A percentile compares a stretch with the other conserved stretches of the same genome.
These are phyloP conservation scores for Pezicula carpinea DNA, from an alignment of 2,329 filamentous ascomycete species.

Conservation along the genomic window DNA sequence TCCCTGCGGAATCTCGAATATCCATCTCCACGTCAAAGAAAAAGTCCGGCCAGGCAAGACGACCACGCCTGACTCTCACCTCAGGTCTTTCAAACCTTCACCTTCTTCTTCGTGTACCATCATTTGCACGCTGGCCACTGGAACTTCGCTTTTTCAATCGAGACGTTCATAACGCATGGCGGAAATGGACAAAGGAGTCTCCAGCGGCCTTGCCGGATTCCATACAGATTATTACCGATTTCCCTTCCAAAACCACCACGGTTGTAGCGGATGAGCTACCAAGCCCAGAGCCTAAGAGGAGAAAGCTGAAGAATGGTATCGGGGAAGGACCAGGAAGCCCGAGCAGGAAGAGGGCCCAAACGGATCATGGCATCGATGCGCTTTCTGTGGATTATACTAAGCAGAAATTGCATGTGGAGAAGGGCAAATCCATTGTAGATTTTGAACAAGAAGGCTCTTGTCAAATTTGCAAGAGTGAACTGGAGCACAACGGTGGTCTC, in stretches of 20 bases:
- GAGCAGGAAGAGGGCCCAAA: slow-evolving; percentile 7
- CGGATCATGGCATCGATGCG: slow-evolving; percentile 45
- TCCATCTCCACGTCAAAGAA: slow-evolving; percentile 46
- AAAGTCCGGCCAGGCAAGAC: slow-evolving; percentile 48
- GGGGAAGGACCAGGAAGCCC: slow-evolving; percentile 1
- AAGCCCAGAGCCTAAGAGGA: too few relatives aligned
- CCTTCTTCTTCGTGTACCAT: slow-evolving; percentile 70
- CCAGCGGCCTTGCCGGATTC: slow-evolving; percentile 17
- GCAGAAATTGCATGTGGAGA: slow-evolving; percentile 49
- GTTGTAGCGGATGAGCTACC: neutral
- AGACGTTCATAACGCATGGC: slow-evolving; percentile 69
- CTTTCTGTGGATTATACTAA: slow-evolving; percentile 51
- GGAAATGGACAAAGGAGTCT: slow-evolving; percentile 45
- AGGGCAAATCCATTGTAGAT: slow-evolving; percentile 47
- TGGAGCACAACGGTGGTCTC: slow-evolving; percentile 45
- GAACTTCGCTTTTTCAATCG: slow-evolving; percentile 71
- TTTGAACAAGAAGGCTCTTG: slow-evolving; percentile 55
- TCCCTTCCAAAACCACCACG: slow-evolving; percentile 6
- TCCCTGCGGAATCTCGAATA: slow-evolving; percentile 59
- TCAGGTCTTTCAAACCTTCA: slow-evolving; percentile 78
- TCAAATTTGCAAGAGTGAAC: slow-evolving; percentile 42
- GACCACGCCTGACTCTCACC: slow-evolving; percentile 55
- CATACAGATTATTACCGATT: slow-evolving; percentile 20
- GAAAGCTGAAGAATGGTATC: too few relatives aligned
- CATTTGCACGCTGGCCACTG: slow-evolving; percentile 81